Base-by-base conservation (phyloP, 306 rosid genomes). In the Corylus heterophylla region DNA sequence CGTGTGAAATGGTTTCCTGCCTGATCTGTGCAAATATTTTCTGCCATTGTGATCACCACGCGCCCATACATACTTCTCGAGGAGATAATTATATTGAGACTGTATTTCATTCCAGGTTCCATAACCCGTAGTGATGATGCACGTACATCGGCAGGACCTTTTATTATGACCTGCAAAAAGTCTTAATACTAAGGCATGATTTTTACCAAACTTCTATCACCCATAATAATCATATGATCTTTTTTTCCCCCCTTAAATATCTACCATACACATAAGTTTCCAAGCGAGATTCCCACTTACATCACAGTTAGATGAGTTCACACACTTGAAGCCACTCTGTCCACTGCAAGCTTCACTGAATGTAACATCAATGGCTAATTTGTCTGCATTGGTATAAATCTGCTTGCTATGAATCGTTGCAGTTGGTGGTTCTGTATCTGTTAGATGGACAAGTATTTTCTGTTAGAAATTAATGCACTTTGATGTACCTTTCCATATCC, bases 391-490 rank as follows among this genome's bases (percentile, higher is more conserved):
- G 44, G 91, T 89, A 22, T 82, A 83, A 22, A 62, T 84, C 71
- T 75, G 82, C 35, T 84, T 56, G 52, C 89, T 82, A 54, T 76
- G 72, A 75, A 91, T 82, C 13, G 80, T 79, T 75, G 93, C 96
- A 69, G 91, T 86, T 84, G 96, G 96, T 4, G 89, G 81, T 29
- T 79, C 81, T 74, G 89, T 87, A 82, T 91, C 96, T 91, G 54
- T 50, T 25, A 63, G 18, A 70, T 37, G 54, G 45, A 42, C 45
- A 42, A 42, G 8, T 5, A 0, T 0, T 42, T 42, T 42, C 45
- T 42, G 45, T 42, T 42, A 42, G 45, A 42, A 42, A 42, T 6
- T 42, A 42, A 42, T 42, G 45, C 45, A 42, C 45, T 42, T 42
- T 42, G 8, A 42, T 42, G 45, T 42, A 6, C 45, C 45, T 42